Conservation (phyloP, 805 yeast species). For the Myxozyma melibiosi region DNA sequence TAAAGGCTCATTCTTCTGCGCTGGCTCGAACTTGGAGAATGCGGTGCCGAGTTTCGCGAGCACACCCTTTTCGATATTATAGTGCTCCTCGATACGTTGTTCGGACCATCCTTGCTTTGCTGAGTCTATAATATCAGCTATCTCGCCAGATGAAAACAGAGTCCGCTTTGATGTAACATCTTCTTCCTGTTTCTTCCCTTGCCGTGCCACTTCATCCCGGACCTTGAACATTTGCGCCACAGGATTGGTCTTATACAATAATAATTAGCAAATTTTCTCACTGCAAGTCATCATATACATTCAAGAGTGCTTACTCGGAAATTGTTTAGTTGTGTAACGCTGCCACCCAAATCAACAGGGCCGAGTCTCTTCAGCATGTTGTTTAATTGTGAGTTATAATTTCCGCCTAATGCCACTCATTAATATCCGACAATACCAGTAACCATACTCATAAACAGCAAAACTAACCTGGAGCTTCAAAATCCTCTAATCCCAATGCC, state of each 20-base stretch:
- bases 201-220: slow-evolving; percentile 10
- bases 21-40: slow-evolving; percentile 6
- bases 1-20: neutral
- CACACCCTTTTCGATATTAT: slow-evolving; percentile 7
- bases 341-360: slow-evolving; percentile 17
- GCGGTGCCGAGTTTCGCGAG: slow-evolving; percentile 18
- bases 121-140: slow-evolving; percentile 14
- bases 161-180: slow-evolving; percentile 14
- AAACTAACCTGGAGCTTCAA: slow-evolving; percentile 9
- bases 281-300: neutral
- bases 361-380: slow-evolving; percentile 22
- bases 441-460: too few species aligned
- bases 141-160: slow-evolving; percentile 17
- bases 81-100: slow-evolving; percentile 3
- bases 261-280: neutral
- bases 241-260: slow-evolving; percentile 14
- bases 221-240: slow-evolving; percentile 25
- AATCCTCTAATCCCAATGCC: slow-evolving; percentile 18
- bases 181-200: slow-evolving; percentile 14
- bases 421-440: neutral
- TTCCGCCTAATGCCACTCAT: neutral
- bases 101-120: neutral
- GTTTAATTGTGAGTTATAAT: slow-evolving; percentile 13
- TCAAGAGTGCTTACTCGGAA: slow-evolving; percentile 2
- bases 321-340: slow-evolving; percentile 9